Evolutionary conservation across 768 basidiomycete genomes (phyloP), one percentile per base, ranked within the genome.

Genomic region (Pleurotus cornucopiae): DNA sequence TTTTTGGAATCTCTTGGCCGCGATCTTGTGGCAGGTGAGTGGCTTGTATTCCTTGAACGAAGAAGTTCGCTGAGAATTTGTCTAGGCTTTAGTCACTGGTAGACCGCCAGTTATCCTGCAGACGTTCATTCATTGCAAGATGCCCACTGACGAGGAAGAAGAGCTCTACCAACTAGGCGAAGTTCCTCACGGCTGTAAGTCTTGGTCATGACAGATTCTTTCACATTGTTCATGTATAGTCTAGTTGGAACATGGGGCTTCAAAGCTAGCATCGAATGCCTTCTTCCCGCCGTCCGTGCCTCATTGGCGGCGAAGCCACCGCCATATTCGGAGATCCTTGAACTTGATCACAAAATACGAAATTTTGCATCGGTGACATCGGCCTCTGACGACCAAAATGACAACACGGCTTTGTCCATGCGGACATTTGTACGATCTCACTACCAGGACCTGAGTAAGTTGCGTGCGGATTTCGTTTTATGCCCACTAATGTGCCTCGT

Each of bases 1-100:
- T 67, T 83, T 83, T 65, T 83, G 80, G 79, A 78, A 78, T 62
- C 66, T 83, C 26, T 66, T 81, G 60, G 55, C 72, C 21, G 75
- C 67, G 12, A 71, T 76, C n/a, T 62, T 80, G 43, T 82, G 80
- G 79, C 78, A 80, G 74, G 80, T 77, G 60, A 41, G 69, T 64
- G 38, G 13, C 3, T 34, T 34, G 30, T 23, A 44, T 37, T 3
- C 9, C 12, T 43, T 37, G 30, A 34, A 11, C 11, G 30, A 11
- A 34, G 30, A 9, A 11, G 9, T 11, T 11, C 7, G 1, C 25
- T n/a, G n/a, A 18, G 14, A 44, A 56, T 46, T 34, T 39, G 40
- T 46, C 25, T 49, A 78, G 78, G 77, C 78, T 58, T 46, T 80
- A 18, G 67, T 77, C 13, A 77, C 76, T 12, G 81, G 81, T 16